phyloP scores from a whole-genome alignment of 345 rosid species.

The Litchi chinensis region DNA sequence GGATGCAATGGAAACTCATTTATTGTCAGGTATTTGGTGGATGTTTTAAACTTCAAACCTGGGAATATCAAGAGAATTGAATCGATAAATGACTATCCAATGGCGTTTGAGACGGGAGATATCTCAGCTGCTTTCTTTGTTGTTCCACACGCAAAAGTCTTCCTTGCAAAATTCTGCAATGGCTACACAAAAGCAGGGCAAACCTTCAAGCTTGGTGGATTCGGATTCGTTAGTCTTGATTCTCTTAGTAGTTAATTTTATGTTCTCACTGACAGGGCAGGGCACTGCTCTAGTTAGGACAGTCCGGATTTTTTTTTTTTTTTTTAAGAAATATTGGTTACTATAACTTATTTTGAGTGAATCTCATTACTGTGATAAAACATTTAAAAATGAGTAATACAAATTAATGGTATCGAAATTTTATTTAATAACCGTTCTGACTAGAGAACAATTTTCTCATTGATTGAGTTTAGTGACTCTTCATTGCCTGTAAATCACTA shows the following conservation, averaged over 20 bases:
- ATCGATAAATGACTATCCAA: slow-evolving; percentile 26
- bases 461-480: no score
- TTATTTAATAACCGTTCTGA: no score
- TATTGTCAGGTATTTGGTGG: slow-evolving; percentile 23
- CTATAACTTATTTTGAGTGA: no score
- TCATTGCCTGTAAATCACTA: background rate
- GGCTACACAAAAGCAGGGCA: slow-evolving; percentile 24
- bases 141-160: slow-evolving; percentile 34
- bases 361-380: no score
- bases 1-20: slow-evolving; percentile 31
- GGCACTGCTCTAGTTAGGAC: no score
- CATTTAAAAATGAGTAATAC: no score
- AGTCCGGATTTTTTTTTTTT: no score
- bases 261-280: no score
- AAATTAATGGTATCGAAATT: no score
- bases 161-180: slow-evolving; percentile 34
- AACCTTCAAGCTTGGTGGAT: slow-evolving; percentile 33
- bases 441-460: no score
- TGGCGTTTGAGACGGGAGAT: slow-evolving; percentile 25
- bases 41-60: slow-evolving; percentile 18
- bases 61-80: slow-evolving; percentile 20
- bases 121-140: slow-evolving; percentile 34
- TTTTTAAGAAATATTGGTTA: no score
- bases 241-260: background rate
- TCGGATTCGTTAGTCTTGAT: slow-evolving; percentile 27